phyloP scores from a whole-genome alignment of 2,329 filamentous ascomycete species.

The Microsporum audouinii region DNA sequence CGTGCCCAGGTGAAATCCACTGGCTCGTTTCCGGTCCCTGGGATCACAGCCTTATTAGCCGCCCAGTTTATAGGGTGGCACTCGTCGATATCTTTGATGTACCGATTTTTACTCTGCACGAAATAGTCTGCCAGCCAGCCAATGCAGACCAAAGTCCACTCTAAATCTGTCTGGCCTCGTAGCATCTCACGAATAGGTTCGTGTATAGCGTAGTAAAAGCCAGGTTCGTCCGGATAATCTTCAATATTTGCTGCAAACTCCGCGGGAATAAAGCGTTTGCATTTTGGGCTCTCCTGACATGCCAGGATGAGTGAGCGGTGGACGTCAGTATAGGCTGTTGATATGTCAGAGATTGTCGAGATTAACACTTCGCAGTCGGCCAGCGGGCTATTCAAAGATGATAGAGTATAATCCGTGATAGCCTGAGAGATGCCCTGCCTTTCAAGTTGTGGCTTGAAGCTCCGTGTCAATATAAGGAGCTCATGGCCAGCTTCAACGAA shows the following conservation, averaged over 20 bases:
- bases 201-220: slow-evolving; percentile 1
- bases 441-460: slow-evolving; percentile 1
- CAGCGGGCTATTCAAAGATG: background rate
- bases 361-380: slow-evolving; percentile 4
- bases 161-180: slow-evolving; percentile 1
- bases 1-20: slow-evolving; percentile 2
- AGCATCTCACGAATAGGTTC: slow-evolving; percentile 2
- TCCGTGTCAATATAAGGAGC: slow-evolving; percentile 3
- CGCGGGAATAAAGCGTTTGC: slow-evolving; percentile 6
- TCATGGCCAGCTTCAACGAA: background rate
- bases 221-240: background rate
- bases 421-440: background rate
- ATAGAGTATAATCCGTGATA: slow-evolving; percentile 2
- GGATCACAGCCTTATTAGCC: background rate
- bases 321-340: background rate
- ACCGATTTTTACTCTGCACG: slow-evolving; percentile 2
- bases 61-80: slow-evolving; percentile 1
- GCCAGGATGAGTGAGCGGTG: slow-evolving; percentile 1
- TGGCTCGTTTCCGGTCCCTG: slow-evolving; percentile 4
- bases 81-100: slow-evolving; percentile 3
- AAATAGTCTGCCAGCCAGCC: slow-evolving; percentile 7
- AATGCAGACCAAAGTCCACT: slow-evolving; percentile 4
- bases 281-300: slow-evolving; percentile 1
- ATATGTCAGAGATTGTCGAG: slow-evolving; percentile 3
- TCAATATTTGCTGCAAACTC: slow-evolving; percentile 4